Base-by-base conservation (phyloP, 352 stramenopile species). In the Phytophthora pluvialis region DNA sequence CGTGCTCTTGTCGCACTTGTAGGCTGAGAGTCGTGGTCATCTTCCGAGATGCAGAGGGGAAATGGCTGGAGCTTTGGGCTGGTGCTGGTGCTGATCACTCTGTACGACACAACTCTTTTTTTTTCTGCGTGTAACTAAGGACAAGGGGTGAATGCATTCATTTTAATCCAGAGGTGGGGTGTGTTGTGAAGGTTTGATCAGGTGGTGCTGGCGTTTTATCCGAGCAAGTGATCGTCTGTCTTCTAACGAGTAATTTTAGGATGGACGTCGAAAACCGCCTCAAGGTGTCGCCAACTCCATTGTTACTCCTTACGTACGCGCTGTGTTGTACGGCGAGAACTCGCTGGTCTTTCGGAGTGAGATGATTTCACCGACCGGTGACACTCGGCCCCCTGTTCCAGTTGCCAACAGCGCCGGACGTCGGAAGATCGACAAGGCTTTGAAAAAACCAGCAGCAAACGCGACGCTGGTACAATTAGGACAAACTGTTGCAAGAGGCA, bases 41-140 rank as follows among this genome's bases (percentile, higher is more conserved):
- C 21, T 21, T 2, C 21, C 21, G 21, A 21, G 21, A n/a, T n/a
- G n/a, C n/a, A n/a, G n/a, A n/a, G 21, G 21, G 21, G 2, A 21
- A 21, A 21, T 21, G 21, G 21, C 21, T 2, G 31, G 31, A 53
- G 29, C 21, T 64, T 2, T 21, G 21, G 40, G 46, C 39, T 47
- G 42, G 18, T n/a, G 46, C 46, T 35, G 60, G 21, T 28, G 39
- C 28, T 43, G 18, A 58, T 64, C 53, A 63, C 55, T 55, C 55
- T 63, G 47, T 69, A 66, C 46, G 32, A 54, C 55, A 40, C 42
- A 35, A 64, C 16, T 59, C 44, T 77, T 74, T 74, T 70, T 59
- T 39, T 77, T 74, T 72, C 65, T 66, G 53, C 65, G 61, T 78
- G 65, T 75, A 78, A 75, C 53, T 69, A 65, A 73, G 50, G 67